Percentiles rank a stretch among this genome's conserved stretches.
Evolutionary conservation across 495 filamentous ascomycete species (phyloP).

Genomic region (Umbilicaria muhlenbergii): DNA sequence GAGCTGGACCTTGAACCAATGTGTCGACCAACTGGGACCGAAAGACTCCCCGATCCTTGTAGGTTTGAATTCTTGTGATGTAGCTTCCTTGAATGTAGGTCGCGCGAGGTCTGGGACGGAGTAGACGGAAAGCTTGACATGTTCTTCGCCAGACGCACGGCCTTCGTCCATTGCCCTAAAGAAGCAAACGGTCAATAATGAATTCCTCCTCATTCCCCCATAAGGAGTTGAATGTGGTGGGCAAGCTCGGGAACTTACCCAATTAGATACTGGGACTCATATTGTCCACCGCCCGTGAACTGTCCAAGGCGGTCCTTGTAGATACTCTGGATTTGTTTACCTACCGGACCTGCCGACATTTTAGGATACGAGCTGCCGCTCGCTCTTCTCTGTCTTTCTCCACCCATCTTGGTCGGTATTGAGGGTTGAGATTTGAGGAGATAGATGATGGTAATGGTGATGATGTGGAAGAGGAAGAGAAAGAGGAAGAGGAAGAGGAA

Average conservation of each 20-base stretch:
- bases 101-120: conserved; percentile 61
- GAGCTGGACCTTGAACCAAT: conserved; percentile 82
- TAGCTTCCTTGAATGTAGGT: conserved; percentile 83
- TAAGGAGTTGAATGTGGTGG: not conserved
- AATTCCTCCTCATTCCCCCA: not conserved
- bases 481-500: conserved; percentile 3
- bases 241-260: conserved; percentile 27
- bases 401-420: conserved; percentile 26
- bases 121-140: conserved; percentile 80
- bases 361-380: conserved; percentile 31
- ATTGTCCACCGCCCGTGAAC: conserved; percentile 72
- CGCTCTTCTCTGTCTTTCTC: conserved; percentile 17
- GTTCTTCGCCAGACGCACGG: conserved; percentile 48
- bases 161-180: conserved; percentile 62
- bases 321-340: conserved; percentile 74
- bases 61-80: conserved; percentile 59
- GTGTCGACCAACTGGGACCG: conserved; percentile 95
- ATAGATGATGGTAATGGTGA: not conserved
- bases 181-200: conserved; percentile 1
- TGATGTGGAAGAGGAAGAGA: conserved; percentile 4
- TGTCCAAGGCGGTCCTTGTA: conserved; percentile 72
- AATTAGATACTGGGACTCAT: conserved; percentile 58
- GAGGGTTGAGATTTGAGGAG: not conserved
- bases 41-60: conserved; percentile 65
- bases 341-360: conserved; percentile 45